Evolutionary conservation across 108 stramenopile species (phyloP), one percentile per base, ranked within the genome.

Genomic region (Nitzschia palea): DNA sequence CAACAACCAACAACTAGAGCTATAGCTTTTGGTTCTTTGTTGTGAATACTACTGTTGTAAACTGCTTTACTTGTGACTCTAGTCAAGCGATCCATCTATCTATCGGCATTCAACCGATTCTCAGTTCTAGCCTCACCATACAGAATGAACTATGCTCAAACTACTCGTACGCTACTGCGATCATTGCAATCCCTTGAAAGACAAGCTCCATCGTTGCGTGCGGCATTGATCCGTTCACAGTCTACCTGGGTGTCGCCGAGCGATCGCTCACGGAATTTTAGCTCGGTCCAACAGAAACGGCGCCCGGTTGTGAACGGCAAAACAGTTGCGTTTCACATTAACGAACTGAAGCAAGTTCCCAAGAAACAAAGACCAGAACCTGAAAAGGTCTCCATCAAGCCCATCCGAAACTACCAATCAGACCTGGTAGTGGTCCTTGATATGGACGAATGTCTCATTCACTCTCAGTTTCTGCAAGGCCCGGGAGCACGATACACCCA

Each of bases 391-490:
- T 32, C 22, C 22, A 55, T 62, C 25, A 44, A 64, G 29, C 70
- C 58, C 25, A 36, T 58, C 25, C 55, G 70, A 51, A 27, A 81
- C 9, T 85, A 80, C 56, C 74, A 81, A 4, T 95, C 95, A 9
- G 95, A 93, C 70, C 70, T 96, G 1, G 69, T 93, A 14, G 96
- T 99, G 6, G 95, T 99, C 25, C 80, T 99, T 23, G 99, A 99
- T 68, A 91, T 98, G 86, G 99, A 99, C 68, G 99, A 99, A 78
- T 98, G 98, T 43, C 77, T 99, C 44, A 95, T 99, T 57, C 99
- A 99, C 74, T 95, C 96, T 43, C 95, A 98, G 75, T 95, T 97
- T 71, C 61, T 86, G 45, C 68, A 84, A 26, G 54, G 56, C 20
- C 74, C 86, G 60, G 73, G 76, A 22, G 51, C 71, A 10, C 70